Evolutionary conservation across 2,329 filamentous ascomycete genomes (phyloP), one percentile per base, ranked within the genome.

Genomic region (Neofusicoccum kwambonambiense): DNA sequence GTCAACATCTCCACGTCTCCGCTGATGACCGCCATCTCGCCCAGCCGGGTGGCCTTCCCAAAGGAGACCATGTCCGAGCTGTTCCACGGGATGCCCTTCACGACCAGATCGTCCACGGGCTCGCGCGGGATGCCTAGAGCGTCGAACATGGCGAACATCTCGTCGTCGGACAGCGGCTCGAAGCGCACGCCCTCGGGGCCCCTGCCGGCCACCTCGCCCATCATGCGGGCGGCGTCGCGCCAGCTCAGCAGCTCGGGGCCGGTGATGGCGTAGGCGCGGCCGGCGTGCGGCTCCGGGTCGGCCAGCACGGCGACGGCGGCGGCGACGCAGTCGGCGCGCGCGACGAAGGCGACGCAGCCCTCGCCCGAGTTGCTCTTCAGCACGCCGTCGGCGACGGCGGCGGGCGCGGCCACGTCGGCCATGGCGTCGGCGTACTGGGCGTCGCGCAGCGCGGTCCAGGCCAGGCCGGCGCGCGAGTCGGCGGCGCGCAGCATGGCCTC

Each of bases 341-440:
- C 42, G 34, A 64, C 62, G 19, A 64, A 58, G 11, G 51, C 62
- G 34, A 64, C 35, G 2, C 4, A 4, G 42, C 62, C 62, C 1
- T 64, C 62, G 27, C 52, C 62, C 3, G 52, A 22, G 22, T 64
- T 64, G 51, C 31, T 58, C 8, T 7, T 15, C 6, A 56, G 52
- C 8, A 34, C 35, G 41, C 41, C 42, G 12, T 31, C 34, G 12
- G 37, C 39, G n/a, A 57, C 12, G 7, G 50, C 62, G 2, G 39
- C 19, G 22, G 62, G 62, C 12, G 49, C 62, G 6, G 42, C 39
- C 3, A 56, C 39, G 52, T 64, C 62, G 34, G 50, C 42, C 41
- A 64, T 58, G 22, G 52, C 41, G 12, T 64, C 52, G 41, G 51
- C 42, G 44, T 64, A 64, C 44, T 64, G 62, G 27, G 62, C 51